Base-by-base conservation (phyloP, 495 filamentous ascomycete species). In the Thermothielavioides terrestris region DNA sequence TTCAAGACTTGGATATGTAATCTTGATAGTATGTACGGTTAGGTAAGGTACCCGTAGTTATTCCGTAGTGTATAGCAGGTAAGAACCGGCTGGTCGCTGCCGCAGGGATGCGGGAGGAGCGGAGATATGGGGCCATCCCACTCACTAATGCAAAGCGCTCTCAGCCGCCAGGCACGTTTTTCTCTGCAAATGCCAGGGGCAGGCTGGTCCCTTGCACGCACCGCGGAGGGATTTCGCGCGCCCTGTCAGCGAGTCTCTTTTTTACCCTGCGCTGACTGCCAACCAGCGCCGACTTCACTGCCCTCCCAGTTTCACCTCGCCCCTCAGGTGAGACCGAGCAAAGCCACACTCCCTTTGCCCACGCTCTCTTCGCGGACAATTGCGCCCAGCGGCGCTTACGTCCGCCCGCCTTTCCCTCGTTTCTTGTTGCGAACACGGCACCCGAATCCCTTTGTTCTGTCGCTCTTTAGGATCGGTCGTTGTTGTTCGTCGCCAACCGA, bases 291-390 rank as follows among this genome's bases (percentile, higher is more conserved):
- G 46, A 30, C 31, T 47, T 14, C 21, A 53, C 42, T 44, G 50
- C 42, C 42, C 23, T 23, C 30, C 39, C 12, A 44, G 52, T 55
- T 55, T 55, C 52, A 55, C 42, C 27, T 42, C 28, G 27, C 32
- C n/a, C 31, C 42, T 35, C 27, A 36, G n/a, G 34, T 44, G 46
- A 46, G 42, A 55, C 52, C 35, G 37, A 40, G 40, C 27, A 53
- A 31, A 54, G 40, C 50, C 50, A n/a, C n/a, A 54, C 45, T 49
- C 47, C 17, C 28, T 49, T 49, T 17, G 37, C n/a, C n/a, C n/a
- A n/a, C n/a, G n/a, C n/a, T n/a, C n/a, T n/a, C n/a, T n/a, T n/a
- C n/a, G n/a, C n/a, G n/a, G n/a, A n/a, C n/a, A n/a, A n/a, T n/a
- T n/a, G n/a, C n/a, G n/a, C n/a, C n/a, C n/a, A n/a, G n/a, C n/a